Conservation (phyloP, 805 yeast genomes). For the Yamadazyma takamatsuzukensis region DNA sequence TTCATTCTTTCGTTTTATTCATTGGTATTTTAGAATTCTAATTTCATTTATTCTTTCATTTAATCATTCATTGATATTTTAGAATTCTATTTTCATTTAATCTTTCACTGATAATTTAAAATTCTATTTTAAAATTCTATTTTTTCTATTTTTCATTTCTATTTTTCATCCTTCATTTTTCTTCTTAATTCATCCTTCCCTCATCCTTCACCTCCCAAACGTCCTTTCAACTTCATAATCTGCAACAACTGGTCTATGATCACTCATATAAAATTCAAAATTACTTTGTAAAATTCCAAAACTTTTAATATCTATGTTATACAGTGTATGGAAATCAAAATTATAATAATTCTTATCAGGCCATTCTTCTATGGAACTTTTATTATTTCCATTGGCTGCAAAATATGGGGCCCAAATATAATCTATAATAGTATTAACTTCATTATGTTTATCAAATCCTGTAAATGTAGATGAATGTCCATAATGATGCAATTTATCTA, state of each 20-base stretch:
- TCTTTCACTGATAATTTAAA: no score
- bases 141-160: no score
- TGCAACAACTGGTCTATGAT: conserved; percentile 38
- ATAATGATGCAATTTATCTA: conserved; percentile 25
- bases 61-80: no score
- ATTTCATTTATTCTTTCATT: no score
- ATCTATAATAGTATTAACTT: conserved; percentile 35
- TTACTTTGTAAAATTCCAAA: conserved; percentile 39
- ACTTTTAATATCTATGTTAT: conserved; percentile 27
- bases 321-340: conserved; percentile 13
- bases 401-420: conserved; percentile 41
- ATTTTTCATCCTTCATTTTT: no score
- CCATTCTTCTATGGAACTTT: conserved; percentile 6
- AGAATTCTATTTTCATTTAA: no score
- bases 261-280: conserved; percentile 33
- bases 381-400: conserved; percentile 17
- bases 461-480: conserved; percentile 47
- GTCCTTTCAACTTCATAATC: conserved; percentile 16
- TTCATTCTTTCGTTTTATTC: no score
- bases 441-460: conserved; percentile 39
- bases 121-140: no score
- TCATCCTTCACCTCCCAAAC: no score
- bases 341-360: conserved; percentile 10
- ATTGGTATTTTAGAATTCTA: no score
- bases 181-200: no score